Percentiles rank a stretch among this genome's conserved stretches.
Evolutionary conservation across 2,329 filamentous ascomycete species (phyloP).

Genomic region (Chalaropsis thielavioides): DNA sequence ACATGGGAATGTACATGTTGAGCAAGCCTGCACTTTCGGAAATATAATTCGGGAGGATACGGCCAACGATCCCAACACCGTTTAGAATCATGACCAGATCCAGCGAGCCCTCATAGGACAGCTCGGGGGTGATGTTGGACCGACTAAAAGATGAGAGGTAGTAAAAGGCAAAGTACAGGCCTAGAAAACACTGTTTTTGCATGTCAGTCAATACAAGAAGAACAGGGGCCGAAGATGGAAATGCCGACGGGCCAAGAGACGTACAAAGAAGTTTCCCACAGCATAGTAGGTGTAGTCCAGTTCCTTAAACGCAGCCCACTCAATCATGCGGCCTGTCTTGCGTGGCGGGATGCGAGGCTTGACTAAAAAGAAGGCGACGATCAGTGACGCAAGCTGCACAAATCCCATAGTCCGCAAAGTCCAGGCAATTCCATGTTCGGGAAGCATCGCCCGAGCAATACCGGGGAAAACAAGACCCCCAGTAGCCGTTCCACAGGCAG

Average conservation of each 20-base stretch:
- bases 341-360: slow-evolving; percentile 31
- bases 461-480: slow-evolving; percentile 44
- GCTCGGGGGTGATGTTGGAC: slow-evolving; percentile 26
- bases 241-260: background rate
- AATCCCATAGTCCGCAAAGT: slow-evolving; percentile 46
- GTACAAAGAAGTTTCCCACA: slow-evolving; percentile 23
- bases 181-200: slow-evolving; percentile 30
- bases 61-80: slow-evolving; percentile 43
- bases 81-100: slow-evolving; percentile 52
- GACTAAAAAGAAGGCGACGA: slow-evolving; percentile 27
- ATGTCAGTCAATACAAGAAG: background rate
- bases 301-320: slow-evolving; percentile 34
- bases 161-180: slow-evolving; percentile 44
- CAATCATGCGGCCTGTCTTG: slow-evolving; percentile 29
- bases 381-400: slow-evolving; percentile 34
- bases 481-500: slow-evolving; percentile 44
- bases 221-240: background rate
- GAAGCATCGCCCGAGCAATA: slow-evolving; percentile 19
- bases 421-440: slow-evolving; percentile 28
- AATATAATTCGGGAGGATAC: slow-evolving; percentile 42
- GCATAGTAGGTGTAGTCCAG: slow-evolving; percentile 31
- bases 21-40: slow-evolving; percentile 45
- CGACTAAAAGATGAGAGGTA: slow-evolving; percentile 40
- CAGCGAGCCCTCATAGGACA: slow-evolving; percentile 38
- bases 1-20: slow-evolving; percentile 42